Evolutionary conservation across 2,329 filamentous ascomycete species (phyloP).

Genomic region (Corynespora cassiicola): DNA sequence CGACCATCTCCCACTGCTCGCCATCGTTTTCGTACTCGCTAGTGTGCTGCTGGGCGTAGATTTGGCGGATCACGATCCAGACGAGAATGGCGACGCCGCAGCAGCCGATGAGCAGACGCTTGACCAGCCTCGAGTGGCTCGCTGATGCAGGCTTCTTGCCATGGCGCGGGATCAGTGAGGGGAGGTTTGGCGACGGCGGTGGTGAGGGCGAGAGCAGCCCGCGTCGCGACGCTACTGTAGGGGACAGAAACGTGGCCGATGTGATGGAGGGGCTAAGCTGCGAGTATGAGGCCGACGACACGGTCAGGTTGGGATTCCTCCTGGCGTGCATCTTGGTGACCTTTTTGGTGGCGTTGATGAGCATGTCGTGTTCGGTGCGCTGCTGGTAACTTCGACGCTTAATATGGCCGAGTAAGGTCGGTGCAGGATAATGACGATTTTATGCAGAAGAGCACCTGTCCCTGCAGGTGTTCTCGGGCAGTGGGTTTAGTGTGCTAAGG

Average conservation of each 20-base stretch:
- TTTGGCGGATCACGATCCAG: constrained; percentile 54
- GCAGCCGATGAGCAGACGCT: constrained; percentile 64
- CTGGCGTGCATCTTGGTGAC: constrained; percentile 53
- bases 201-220: constrained; percentile 72
- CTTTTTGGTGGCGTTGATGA: constrained; percentile 43
- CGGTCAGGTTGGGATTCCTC: constrained; percentile 55
- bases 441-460: constrained; percentile 21
- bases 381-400: too few species aligned
- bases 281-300: constrained; percentile 47
- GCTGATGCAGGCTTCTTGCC: constrained; percentile 66
- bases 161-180: constrained; percentile 69
- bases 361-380: constrained; percentile 27
- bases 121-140: constrained; percentile 60
- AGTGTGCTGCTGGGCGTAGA: constrained; percentile 30
- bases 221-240: constrained; percentile 49
- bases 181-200: constrained; percentile 73
- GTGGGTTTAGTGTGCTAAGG: too few species aligned
- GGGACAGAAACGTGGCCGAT: constrained; percentile 44
- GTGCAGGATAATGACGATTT: constrained; percentile 10
- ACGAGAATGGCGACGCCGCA: constrained; percentile 54
- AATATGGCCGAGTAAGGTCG: constrained; percentile 11
- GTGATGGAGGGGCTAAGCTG: constrained; percentile 43
- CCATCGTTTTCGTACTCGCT: constrained; percentile 25
- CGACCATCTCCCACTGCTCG: constrained; percentile 70
- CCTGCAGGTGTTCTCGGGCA: constrained; percentile 30